phyloP scores from a whole-genome alignment of 164 flowering plant genomes.

The Echeveria elegans region DNA sequence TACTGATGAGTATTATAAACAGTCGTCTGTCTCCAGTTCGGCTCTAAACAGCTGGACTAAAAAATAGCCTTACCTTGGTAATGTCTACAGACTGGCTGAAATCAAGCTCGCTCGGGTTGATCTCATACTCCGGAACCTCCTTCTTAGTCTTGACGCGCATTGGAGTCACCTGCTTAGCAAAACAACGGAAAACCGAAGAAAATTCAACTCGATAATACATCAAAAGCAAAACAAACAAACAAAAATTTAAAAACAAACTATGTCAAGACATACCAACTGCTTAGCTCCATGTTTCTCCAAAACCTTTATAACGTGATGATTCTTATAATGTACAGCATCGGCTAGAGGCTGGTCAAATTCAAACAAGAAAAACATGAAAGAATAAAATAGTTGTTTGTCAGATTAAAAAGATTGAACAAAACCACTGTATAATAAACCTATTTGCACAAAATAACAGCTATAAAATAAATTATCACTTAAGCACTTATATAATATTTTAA shows the following conservation, averaged over 20 bases:
- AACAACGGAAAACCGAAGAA: background rate
- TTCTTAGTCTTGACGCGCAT: constrained; percentile 73
- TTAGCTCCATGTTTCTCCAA: constrained; percentile 90
- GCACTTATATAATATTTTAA: no score
- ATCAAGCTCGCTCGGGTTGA: constrained; percentile 71
- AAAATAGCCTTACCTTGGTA: constrained; percentile 48
- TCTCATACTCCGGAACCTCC: constrained; percentile 94
- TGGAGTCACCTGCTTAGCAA: constrained; percentile 50
- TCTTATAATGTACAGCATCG: constrained; percentile 86
- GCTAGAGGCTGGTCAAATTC: constrained; percentile 68
- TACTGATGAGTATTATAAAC: background rate
- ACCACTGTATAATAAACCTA: no score
- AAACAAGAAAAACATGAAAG: background rate
- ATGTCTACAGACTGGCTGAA: constrained; percentile 62
- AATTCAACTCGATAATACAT: no score
- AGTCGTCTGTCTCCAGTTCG: background rate
- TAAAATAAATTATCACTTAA: no score
- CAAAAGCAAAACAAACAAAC: background rate
- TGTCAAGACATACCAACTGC: constrained; percentile 45
- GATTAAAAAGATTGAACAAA: no score
- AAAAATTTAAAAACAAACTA: background rate
- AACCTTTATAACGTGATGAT: constrained; percentile 68
- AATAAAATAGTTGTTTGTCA: no score
- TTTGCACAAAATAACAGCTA: no score
- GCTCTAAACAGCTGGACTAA: background rate